Evolutionary conservation across 2,329 filamentous ascomycete species (phyloP), one percentile per base, ranked within the genome.

Genomic region (Xylariaceae sp.): DNA sequence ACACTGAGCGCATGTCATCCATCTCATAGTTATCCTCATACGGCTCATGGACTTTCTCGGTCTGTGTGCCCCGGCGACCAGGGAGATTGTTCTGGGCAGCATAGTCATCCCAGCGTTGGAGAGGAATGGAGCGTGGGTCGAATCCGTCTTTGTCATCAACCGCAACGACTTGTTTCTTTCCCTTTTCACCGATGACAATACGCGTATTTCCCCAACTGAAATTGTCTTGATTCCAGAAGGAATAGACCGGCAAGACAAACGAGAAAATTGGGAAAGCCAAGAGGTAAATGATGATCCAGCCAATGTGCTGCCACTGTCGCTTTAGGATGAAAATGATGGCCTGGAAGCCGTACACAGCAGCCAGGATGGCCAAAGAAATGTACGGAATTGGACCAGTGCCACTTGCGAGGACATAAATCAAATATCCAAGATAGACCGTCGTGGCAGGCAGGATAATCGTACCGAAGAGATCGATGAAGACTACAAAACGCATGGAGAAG

Each of bases 221-320:
- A 73, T 99, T 92, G 71, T 99, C 94, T 70, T 96, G 91, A 72
- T 96, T 95, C 94, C 94, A 99, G 85, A 99, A 99, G 0, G 92
- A 96, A 75, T 97, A 99, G 56, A 99, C 74, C 1, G 94, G 94
- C 11, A 99, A 80, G 55, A 95, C 67, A 62, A 99, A 89, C 4
- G 87, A 94, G 75, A 92, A 96, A 60, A 99, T 87, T 0, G 94
- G 94, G 75, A 88, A 96, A 2, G 94, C 94, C n/a, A 95, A 61
- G 55, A 99, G 80, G 72, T 99, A 99, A 66, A 99, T 97, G 58
- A 99, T 86, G 91, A 99, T 97, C 94, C 94, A 99, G 59, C 94
- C 94, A 53, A 99, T 82, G 66, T 97, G 92, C 68, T 99, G 91
- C 94, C 94, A 99, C 71, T 97, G 90, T 45, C 94, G 81, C 75